phyloP scores from a whole-genome alignment of 305 asterid species.

The Fraxinus nigra region DNA sequence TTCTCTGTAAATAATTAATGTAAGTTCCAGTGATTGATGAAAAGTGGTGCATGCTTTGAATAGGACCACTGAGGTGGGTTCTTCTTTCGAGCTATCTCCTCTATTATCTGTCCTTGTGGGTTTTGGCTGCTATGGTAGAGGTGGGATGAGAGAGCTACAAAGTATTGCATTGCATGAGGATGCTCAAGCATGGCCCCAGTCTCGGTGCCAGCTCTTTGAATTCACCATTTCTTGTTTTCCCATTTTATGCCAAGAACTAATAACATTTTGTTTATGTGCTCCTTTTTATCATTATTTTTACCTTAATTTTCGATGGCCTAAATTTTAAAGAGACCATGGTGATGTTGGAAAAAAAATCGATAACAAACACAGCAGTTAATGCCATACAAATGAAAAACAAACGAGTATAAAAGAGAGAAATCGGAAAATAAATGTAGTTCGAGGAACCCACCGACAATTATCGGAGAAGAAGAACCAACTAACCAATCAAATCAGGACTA shows the following conservation, averaged over 20 bases:
- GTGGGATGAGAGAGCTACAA: background rate
- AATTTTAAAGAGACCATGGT: background rate
- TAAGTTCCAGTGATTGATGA: background rate
- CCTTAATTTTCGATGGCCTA: background rate
- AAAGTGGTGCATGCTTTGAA: background rate
- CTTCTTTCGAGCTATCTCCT: slow-evolving; percentile 27
- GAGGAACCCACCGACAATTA: background rate
- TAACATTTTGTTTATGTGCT: background rate
- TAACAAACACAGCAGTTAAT: background rate
- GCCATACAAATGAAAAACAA: background rate
- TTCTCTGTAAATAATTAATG: background rate
- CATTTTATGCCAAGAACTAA: background rate
- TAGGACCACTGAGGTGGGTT: slow-evolving; percentile 23
- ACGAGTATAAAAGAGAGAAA: background rate
- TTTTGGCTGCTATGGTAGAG: slow-evolving; percentile 19
- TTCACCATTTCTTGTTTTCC: background rate
- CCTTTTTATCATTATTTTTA: background rate
- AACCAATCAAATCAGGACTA: background rate
- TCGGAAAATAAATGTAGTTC: background rate
- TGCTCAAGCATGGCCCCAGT: background rate
- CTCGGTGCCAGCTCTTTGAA: background rate
- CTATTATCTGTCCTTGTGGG: slow-evolving; percentile 22
- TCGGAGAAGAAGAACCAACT: background rate
- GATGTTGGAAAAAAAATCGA: background rate
- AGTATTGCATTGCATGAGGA: background rate